Base-by-base conservation (phyloP, 192 early-diverging fungal species). In the Umbelopsis sp. region DNA sequence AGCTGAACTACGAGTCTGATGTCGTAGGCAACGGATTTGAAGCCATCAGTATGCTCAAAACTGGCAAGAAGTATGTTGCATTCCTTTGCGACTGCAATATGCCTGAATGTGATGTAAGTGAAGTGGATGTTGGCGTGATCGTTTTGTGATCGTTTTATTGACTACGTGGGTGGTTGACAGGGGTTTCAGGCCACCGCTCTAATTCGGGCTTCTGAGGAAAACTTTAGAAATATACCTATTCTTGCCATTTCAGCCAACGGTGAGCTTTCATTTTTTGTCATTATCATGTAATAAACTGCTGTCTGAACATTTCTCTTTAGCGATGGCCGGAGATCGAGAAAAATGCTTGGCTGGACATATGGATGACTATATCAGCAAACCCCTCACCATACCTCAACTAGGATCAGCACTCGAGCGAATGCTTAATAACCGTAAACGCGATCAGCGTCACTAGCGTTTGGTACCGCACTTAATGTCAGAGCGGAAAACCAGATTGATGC, bases 71-170 rank as follows among this genome's bases (percentile, higher is more conserved):
- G 31, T 62, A 34, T 31, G 34, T 26, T 14, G 56, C 56, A 0
- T 62, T 62, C 29, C 56, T 62, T 17, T 62, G 56, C 31, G 52
- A 53, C 31, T 62, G 56, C 56, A 62, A 62, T 26, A 62, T 62
- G 56, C 56, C 56, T 1, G 1, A 62, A 62, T 62, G 56, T 31
- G 56, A 62, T 36, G 56, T 62, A 62, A 62, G 56, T 62, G 11
- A 16, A 36, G 17, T 34, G 29, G 5, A 47, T 47, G 14, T 3
- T 47, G 45, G 45, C 45, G 3, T n/a, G 20, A 44, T 44, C 43
- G 5, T 5, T 44, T 5, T 44, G 12, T 44, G 43, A n/a, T n/a
- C n/a, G n/a, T n/a, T n/a, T n/a, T 44, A 44, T 44, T 44, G 5
- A 44, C 7, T 12, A 44, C 43, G n/a, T n/a, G n/a, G n/a, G n/a